Base-by-base conservation (phyloP, 352 stramenopile genomes). In the Globisporangium megalacanthum region DNA sequence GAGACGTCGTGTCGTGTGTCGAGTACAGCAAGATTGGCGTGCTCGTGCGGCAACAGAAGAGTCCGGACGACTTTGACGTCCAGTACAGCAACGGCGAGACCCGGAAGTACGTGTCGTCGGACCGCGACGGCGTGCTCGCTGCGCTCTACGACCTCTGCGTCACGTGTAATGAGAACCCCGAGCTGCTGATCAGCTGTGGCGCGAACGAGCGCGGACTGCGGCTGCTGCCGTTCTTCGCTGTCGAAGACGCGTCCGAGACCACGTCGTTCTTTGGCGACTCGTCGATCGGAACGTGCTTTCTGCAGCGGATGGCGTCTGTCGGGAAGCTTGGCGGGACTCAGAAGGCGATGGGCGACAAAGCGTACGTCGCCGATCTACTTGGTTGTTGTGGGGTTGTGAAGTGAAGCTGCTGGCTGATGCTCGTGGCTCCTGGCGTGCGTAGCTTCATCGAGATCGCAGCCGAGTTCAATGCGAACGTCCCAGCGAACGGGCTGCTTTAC, bases 381-480 rank as follows among this genome's bases (percentile, higher is more conserved):
- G 19, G 0, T 2, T 33, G 25, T 6, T 61, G 13, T 45, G 8
- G 50, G 13, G 7, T 4, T 9, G 36, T 19, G 35, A 29, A n/a
- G 19, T n/a, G 39, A 33, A 49, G 11, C 33, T 31, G 20, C 25
- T 60, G 25, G 13, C 1, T 47, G 33, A 64, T 33, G 35, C 35
- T 39, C 20, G 3, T 37, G 36, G 20, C 10, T 51, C 25, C 5
- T 19, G 20, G 15, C 19, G 7, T 14, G 11, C 35, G 19, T 65
- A 93, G 83, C 8, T 90, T 94, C 51, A 66, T 93, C 22, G 72
- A 85, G 47, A 93, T 93, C 60, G 83, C 87, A 15, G 69, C 79
- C 47, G 89, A 97, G 57, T 96, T 97, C 60, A 97, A 97, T 44
- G 85, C 88, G 11, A 97, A 97, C 52, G 86, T 97, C 0, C 81